phyloP scores from a whole-genome alignment of 2,329 filamentous ascomycete genomes.

The Neofusicoccum kwambonambiense region DNA sequence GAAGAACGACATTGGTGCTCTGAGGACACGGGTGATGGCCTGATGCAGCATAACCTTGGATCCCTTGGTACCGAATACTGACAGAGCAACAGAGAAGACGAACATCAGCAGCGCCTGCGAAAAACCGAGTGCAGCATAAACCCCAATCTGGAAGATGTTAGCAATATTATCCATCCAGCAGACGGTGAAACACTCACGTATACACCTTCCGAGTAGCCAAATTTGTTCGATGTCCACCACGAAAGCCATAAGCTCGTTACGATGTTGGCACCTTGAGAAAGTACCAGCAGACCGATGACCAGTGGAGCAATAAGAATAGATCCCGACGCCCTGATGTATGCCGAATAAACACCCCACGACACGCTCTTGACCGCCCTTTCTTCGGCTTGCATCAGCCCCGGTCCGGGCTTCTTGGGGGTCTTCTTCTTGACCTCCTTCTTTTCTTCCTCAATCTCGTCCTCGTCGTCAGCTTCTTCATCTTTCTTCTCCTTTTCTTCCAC shows the following conservation, averaged over 20 bases:
- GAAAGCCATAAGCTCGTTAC: constrained; percentile 88
- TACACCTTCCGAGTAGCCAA: constrained; percentile 61
- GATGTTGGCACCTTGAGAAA: constrained; percentile 83
- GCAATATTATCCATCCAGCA: constrained; percentile 18
- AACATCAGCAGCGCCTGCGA: constrained; percentile 75
- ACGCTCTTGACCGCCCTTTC: constrained; percentile 74
- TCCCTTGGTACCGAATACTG: constrained; percentile 75
- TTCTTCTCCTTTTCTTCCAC: constrained; percentile 56
- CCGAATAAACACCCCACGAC: constrained; percentile 73
- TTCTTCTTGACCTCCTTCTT: constrained; percentile 54
- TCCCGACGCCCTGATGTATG: constrained; percentile 75
- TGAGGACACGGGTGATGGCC: constrained; percentile 72
- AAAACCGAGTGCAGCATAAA: constrained; percentile 69
- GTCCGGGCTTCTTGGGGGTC: constrained; percentile 47
- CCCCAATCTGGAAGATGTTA: constrained; percentile 53
- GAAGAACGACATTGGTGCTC: constrained; percentile 83
- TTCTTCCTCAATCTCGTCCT: constrained; percentile 56
- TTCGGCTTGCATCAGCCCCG: constrained; percentile 69
- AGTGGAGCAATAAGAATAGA: constrained; percentile 65
- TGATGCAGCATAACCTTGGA: constrained; percentile 78
- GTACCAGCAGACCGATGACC: constrained; percentile 62
- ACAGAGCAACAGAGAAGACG: constrained; percentile 73
- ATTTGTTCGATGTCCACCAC: constrained; percentile 86
- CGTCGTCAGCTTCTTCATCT: constrained; percentile 50
- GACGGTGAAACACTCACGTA: constrained; percentile 62